These are phyloP conservation scores for Schizophyllum amplum DNA, from an alignment of 1,284 basidiomycete genomes.

Conservation along the genomic window DNA sequence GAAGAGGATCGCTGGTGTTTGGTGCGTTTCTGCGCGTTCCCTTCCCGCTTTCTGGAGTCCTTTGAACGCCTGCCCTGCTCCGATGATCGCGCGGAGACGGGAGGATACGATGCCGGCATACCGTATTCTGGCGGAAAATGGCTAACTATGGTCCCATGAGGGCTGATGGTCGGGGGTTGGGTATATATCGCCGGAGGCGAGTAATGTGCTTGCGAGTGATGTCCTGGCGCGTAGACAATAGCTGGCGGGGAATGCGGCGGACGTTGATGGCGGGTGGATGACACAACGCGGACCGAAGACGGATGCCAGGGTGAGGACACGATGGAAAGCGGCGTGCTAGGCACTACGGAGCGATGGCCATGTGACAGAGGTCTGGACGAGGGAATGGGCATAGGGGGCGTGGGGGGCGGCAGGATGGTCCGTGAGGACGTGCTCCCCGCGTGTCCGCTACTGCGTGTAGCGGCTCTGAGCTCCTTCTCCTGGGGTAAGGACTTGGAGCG, in stretches of 20 bases:
- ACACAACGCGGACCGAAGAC: background rate
- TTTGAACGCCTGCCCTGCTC: constrained; percentile 15
- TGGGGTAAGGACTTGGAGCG: constrained; percentile 39
- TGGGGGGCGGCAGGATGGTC: background rate
- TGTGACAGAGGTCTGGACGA: background rate
- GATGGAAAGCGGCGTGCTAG: background rate
- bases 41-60: constrained; percentile 11
- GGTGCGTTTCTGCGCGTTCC: background rate
- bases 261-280: constrained; percentile 7
- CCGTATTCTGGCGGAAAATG: constrained; percentile 40
- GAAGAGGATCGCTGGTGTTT: constrained; percentile 16
- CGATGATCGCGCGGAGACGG: constrained; percentile 23
- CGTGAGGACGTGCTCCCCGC: background rate
- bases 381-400: background rate
- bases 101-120: constrained; percentile 19
- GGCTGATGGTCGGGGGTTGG: constrained; percentile 36
- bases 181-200: constrained; percentile 42
- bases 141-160: constrained; percentile 39
- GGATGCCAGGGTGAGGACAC: background rate
- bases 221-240: constrained; percentile 44
- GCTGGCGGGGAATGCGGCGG: constrained; percentile 35
- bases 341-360: background rate
- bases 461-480: constrained; percentile 19
- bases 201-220: constrained; percentile 35
- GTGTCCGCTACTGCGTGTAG: background rate